Evolutionary conservation across 805 yeast species (phyloP).

Genomic region (Cyberlindnera maclurae): DNA sequence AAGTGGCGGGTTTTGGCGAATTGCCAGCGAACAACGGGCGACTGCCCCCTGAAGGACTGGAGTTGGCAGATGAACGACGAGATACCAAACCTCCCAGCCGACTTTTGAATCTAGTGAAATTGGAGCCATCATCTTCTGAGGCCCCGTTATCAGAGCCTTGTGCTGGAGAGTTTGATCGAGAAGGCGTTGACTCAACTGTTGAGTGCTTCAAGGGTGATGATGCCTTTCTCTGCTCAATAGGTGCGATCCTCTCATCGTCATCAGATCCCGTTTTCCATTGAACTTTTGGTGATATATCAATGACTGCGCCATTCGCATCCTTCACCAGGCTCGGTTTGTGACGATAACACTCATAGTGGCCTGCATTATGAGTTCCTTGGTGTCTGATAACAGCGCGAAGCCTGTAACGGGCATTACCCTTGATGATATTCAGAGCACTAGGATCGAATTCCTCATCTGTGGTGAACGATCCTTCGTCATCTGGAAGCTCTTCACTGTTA

Average conservation of each 20-base stretch:
- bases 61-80: constrained; percentile 16
- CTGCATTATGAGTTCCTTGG: constrained; percentile 79
- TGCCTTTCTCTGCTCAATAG: constrained; percentile 1
- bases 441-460: constrained; percentile 18
- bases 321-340: constrained; percentile 54
- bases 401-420: constrained; percentile 38
- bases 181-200: constrained; percentile 2
- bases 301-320: constrained; percentile 19
- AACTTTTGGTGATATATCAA: constrained; percentile 26
- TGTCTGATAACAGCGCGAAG: constrained; percentile 75
- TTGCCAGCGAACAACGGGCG: constrained; percentile 4
- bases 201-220: background rate
- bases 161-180: constrained; percentile 16
- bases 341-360: constrained; percentile 87
- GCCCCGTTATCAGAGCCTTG: constrained; percentile 10
- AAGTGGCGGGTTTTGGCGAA: constrained; percentile 2
- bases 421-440: constrained; percentile 22
- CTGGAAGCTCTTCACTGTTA: constrained; percentile 9
- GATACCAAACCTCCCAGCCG: constrained; percentile 20
- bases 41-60: constrained; percentile 3
- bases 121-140: constrained; percentile 16
- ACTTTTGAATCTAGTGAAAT: constrained; percentile 18
- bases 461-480: constrained; percentile 1
- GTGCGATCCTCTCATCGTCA: constrained; percentile 7
- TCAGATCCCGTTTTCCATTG: constrained; percentile 5